These are phyloP conservation scores for Fusarium sp. DNA, from an alignment of 2,329 filamentous ascomycete species.

Conservation along the genomic window DNA sequence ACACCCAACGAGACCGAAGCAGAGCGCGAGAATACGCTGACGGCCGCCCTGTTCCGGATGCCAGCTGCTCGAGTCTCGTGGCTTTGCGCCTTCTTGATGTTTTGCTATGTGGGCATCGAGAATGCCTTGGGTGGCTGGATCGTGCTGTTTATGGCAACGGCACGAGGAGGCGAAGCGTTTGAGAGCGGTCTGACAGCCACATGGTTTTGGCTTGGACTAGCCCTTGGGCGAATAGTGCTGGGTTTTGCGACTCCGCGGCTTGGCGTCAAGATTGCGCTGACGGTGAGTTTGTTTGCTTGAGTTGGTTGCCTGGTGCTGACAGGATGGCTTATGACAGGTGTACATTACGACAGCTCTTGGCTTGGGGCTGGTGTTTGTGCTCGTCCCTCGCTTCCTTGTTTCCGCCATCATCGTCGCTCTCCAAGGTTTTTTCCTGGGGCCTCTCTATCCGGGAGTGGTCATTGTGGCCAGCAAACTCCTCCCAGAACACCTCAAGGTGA, in stretches of 20 bases:
- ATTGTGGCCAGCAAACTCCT: neutral
- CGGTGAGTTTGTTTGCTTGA: neutral
- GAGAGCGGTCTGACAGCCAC: neutral
- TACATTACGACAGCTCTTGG: neutral
- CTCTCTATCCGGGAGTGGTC: neutral
- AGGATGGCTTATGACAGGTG: neutral
- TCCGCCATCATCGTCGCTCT: neutral
- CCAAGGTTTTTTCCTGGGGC: neutral
- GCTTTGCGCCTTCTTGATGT: neutral
- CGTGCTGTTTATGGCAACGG: neutral
- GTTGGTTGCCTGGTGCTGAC: neutral
- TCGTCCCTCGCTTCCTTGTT: neutral
- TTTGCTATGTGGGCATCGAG: constrained; percentile 2
- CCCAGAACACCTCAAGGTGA: neutral
- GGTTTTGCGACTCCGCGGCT: neutral
- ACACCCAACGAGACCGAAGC: neutral
- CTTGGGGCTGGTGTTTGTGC: neutral
- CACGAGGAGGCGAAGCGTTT: neutral
- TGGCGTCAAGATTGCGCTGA: neutral
- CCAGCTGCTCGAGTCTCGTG: neutral
- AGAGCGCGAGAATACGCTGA: neutral
- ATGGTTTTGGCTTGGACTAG: neutral
- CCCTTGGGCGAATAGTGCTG: neutral
- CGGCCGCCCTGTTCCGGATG: neutral
- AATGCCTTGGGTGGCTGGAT: constrained; percentile 5